Evolutionary conservation across 495 filamentous ascomycete genomes (phyloP).

Genomic region (Penicillium tannophilum): DNA sequence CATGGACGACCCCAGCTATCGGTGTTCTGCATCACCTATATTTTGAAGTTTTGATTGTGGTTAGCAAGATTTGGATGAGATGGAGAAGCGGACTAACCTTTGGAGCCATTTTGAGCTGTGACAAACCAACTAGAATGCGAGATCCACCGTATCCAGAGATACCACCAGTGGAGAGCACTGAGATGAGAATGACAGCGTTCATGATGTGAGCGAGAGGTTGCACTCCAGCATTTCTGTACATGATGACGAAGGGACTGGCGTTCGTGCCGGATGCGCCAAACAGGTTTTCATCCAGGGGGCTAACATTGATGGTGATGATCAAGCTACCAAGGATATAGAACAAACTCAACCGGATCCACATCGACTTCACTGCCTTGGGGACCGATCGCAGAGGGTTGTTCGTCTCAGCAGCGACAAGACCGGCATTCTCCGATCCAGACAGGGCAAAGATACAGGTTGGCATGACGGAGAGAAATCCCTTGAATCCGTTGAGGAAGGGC

Average conservation of each 20-base stretch:
- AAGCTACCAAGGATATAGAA: constrained; percentile 56
- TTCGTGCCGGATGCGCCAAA: constrained; percentile 49
- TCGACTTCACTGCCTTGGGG: constrained; percentile 63
- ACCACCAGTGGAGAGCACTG: constrained; percentile 52
- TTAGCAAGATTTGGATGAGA: background rate
- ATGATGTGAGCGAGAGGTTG: constrained; percentile 39
- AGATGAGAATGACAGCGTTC: constrained; percentile 49
- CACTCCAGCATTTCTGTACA: constrained; percentile 51
- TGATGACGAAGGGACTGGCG: constrained; percentile 59
- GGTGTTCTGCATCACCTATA: constrained; percentile 4
- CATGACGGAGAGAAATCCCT: constrained; percentile 67
- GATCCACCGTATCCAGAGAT: constrained; percentile 61
- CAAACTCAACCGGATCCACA: constrained; percentile 67
- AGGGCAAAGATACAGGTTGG: constrained; percentile 70
- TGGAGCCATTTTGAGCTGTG: constrained; percentile 56
- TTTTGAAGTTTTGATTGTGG: background rate
- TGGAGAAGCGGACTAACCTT: constrained; percentile 27
- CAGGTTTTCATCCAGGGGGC: constrained; percentile 41
- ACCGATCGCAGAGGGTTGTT: constrained; percentile 62
- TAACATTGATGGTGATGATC: constrained; percentile 60
- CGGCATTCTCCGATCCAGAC: constrained; percentile 58
- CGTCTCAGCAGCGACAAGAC: constrained; percentile 65
- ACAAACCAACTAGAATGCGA: constrained; percentile 58
- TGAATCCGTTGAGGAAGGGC: constrained; percentile 69
- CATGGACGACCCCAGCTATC: constrained; percentile 6